Percentiles rank a stretch among this genome's conserved stretches.
phyloP scores from a whole-genome alignment of 2,329 filamentous ascomycete genomes.

The Beauveria caledonica region DNA sequence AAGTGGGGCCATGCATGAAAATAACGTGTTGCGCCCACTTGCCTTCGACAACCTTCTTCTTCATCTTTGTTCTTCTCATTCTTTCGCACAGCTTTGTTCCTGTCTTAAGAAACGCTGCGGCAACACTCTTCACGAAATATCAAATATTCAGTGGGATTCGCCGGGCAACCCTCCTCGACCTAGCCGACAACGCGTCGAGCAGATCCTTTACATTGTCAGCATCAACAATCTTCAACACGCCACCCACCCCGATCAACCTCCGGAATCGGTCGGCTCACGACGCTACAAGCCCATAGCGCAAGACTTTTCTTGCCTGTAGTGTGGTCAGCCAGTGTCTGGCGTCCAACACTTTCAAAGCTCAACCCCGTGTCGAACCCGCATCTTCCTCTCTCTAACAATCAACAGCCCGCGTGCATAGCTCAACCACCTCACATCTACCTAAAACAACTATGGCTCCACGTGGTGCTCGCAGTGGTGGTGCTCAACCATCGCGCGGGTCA shows the following conservation, averaged over 20 bases:
- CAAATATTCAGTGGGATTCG: neutral
- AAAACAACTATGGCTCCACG: conserved; percentile 16
- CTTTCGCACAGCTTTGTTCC: conserved; percentile 1
- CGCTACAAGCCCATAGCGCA: neutral
- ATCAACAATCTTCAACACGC: neutral
- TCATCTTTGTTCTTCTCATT: neutral
- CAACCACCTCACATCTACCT: conserved; percentile 9
- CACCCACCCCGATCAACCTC: neutral
- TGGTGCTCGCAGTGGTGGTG: conserved; percentile 13
- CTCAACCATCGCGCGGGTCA: conserved; percentile 23
- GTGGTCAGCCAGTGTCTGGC: neutral
- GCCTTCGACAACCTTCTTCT: neutral
- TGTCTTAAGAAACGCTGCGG: neutral
- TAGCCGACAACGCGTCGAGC: neutral
- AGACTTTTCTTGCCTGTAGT: neutral
- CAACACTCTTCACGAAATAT: neutral
- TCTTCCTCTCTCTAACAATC: neutral
- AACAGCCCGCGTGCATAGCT: conserved; percentile 3
- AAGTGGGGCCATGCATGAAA: conserved; percentile 4
- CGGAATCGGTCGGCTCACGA: neutral
- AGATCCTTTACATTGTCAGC: neutral
- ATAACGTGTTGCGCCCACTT: neutral
- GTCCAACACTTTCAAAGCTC: neutral
- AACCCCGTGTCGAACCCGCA: neutral
- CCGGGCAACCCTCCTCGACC: neutral